Percentiles rank a stretch among this genome's conserved stretches.
These are phyloP conservation scores for Cordyceps farinosa DNA, from an alignment of 2,329 filamentous ascomycete genomes.

Conservation along the genomic window DNA sequence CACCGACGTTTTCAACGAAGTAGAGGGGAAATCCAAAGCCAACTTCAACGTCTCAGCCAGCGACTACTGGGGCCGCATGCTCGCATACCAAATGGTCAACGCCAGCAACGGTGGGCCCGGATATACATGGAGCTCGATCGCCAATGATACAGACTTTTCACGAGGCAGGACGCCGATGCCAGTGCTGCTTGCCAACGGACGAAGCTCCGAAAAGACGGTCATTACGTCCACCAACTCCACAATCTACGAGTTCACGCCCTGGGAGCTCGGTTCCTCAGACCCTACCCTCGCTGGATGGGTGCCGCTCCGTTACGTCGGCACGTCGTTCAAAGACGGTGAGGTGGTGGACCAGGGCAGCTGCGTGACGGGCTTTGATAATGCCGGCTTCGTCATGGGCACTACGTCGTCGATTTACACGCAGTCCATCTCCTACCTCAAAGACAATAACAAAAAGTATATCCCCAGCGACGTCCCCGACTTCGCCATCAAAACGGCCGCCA, in stretches of 20 bases:
- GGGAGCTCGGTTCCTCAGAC: slow-evolving; percentile 75
- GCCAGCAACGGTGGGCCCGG: slow-evolving; percentile 63
- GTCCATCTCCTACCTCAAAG: slow-evolving; percentile 59
- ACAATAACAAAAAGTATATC: slow-evolving; percentile 22
- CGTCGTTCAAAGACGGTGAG: slow-evolving; percentile 62
- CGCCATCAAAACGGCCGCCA: slow-evolving; percentile 48
- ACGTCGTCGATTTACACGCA: slow-evolving; percentile 82
- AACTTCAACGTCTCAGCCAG: slow-evolving; percentile 64
- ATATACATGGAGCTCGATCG: slow-evolving; percentile 73
- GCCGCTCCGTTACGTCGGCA: slow-evolving; percentile 67
- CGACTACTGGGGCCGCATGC: slow-evolving; percentile 75
- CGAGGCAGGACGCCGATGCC: slow-evolving; percentile 66
- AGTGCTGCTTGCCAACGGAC: slow-evolving; percentile 66
- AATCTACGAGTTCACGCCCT: slow-evolving; percentile 74
- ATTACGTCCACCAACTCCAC: slow-evolving; percentile 63
- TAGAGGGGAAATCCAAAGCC: slow-evolving; percentile 59
- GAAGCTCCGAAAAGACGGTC: slow-evolving; percentile 56
- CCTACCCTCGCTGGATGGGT: slow-evolving; percentile 68
- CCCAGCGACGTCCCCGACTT: slow-evolving; percentile 42
- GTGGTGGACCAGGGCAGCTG: slow-evolving; percentile 58
- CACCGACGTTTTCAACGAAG: slow-evolving; percentile 52
- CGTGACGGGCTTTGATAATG: slow-evolving; percentile 76
- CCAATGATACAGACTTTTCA: slow-evolving; percentile 54
- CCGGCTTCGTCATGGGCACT: slow-evolving; percentile 81
- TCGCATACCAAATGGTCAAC: slow-evolving; percentile 76